Percentiles rank a stretch among this genome's conserved stretches.
phyloP scores from a whole-genome alignment of 192 early-diverging fungal genomes.

The Gryganskiella cystojenkinii region DNA sequence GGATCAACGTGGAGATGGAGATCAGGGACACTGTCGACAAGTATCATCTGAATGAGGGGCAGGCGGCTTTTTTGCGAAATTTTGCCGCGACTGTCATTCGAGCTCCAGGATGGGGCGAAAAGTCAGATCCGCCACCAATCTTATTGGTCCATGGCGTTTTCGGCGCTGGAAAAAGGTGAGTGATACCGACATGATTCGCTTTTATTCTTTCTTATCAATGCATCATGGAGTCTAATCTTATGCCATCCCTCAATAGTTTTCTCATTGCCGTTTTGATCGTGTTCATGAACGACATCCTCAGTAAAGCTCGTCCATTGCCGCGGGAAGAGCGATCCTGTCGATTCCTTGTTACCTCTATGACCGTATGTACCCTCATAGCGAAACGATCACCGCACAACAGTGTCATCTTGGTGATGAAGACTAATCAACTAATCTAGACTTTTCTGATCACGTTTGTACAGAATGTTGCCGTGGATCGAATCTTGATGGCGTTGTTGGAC shows the following conservation, averaged over 20 bases:
- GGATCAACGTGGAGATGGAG: constrained; percentile 55
- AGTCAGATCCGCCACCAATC: constrained; percentile 39
- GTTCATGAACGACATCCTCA: constrained; percentile 65
- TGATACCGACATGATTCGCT: too few relatives aligned
- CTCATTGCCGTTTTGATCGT: constrained; percentile 71
- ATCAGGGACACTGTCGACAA: constrained; percentile 46
- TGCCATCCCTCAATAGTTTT: too few relatives aligned
- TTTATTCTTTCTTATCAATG: too few relatives aligned
- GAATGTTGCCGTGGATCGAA: constrained; percentile 83
- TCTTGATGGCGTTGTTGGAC: constrained; percentile 69
- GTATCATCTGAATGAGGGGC: constrained; percentile 59
- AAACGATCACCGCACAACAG: not conserved
- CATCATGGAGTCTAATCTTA: too few relatives aligned
- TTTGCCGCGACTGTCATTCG: constrained; percentile 54
- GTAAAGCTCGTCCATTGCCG: constrained; percentile 33
- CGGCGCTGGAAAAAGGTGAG: constrained; percentile 80
- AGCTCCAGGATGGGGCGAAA: constrained; percentile 50
- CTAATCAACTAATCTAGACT: not conserved
- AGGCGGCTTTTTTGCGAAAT: constrained; percentile 51
- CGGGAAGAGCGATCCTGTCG: constrained; percentile 51
- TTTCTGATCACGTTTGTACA: constrained; percentile 21
- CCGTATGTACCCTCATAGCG: constrained; percentile 41
- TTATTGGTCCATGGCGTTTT: constrained; percentile 66
- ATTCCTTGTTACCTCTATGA: constrained; percentile 76
- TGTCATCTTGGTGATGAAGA: not conserved